Percentiles rank a stretch among this genome's conserved stretches.
phyloP scores from a whole-genome alignment of 257 asterid species.

The Solanum paucissectum region DNA sequence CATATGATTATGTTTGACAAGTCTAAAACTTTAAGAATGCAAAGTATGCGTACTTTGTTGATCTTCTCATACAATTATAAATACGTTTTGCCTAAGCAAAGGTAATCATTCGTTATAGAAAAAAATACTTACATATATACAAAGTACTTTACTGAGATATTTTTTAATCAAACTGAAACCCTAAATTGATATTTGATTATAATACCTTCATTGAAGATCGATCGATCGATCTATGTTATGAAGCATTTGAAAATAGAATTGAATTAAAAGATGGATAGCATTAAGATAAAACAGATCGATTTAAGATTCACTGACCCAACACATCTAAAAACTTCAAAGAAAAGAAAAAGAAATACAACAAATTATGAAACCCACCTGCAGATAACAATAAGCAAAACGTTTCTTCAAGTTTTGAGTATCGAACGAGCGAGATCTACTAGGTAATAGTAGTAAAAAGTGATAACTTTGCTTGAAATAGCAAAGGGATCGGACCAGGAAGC shows the following conservation, averaged over 20 bases:
- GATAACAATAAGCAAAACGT: neutral
- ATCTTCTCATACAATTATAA: neutral
- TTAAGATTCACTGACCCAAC: neutral
- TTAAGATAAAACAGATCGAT: neutral
- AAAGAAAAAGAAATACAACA: neutral
- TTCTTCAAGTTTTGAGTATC: neutral
- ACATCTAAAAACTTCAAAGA: neutral
- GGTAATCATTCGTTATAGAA: neutral
- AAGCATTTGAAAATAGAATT: neutral
- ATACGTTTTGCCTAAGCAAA: neutral
- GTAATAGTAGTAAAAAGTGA: neutral
- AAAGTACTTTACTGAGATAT: neutral
- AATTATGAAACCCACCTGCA: neutral
- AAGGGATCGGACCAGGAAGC: conserved; percentile 56
- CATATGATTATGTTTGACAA: neutral
- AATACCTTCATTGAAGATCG: neutral
- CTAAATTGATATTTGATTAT: neutral
- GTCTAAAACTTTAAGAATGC: neutral
- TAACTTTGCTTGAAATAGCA: conserved; percentile 5
- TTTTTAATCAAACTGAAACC: neutral
- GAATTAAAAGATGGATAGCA: neutral
- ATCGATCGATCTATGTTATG: neutral
- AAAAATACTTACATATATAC: neutral
- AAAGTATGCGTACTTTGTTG: neutral
- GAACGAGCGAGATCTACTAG: neutral